A percentile compares a stretch with the other conserved stretches of the same genome.
Conservation (phyloP, 495 filamentous ascomycete species). For the Tirmania nivea region DNA sequence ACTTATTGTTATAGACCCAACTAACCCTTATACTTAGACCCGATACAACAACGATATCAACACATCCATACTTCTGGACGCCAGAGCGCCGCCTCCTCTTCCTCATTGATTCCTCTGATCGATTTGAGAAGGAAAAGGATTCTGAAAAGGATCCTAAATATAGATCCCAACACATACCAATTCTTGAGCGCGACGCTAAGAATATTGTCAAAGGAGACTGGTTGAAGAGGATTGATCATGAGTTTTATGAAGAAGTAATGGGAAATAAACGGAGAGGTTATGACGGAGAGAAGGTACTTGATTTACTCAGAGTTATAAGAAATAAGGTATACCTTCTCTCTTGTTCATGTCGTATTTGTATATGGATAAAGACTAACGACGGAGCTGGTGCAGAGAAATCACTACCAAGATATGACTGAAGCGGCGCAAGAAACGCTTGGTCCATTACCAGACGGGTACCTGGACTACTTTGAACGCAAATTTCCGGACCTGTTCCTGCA, state of each 20-base stretch:
- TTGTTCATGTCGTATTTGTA: not conserved
- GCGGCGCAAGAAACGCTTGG: slow-evolving; percentile 61
- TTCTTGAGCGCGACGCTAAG: slow-evolving; percentile 35
- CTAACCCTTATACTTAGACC: slow-evolving; percentile 26
- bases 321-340: slow-evolving; percentile 38
- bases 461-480: slow-evolving; percentile 59
- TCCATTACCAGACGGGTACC: slow-evolving; percentile 58
- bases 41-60: slow-evolving; percentile 51
- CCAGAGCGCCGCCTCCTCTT: slow-evolving; percentile 70
- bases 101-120: slow-evolving; percentile 80
- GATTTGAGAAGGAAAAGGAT: slow-evolving; percentile 83
- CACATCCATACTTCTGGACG: slow-evolving; percentile 92
- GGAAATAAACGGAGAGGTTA: slow-evolving; percentile 87
- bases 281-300: slow-evolving; percentile 57
- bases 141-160: slow-evolving; percentile 57
- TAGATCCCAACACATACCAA: slow-evolving; percentile 35
- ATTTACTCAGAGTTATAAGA: slow-evolving; percentile 70
- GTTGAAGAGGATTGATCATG: slow-evolving; percentile 46
- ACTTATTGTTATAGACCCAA: not conserved
- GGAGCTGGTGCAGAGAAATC: slow-evolving; percentile 32
- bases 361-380: not conserved
- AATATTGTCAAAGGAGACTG: slow-evolving; percentile 51
- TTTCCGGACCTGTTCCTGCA: slow-evolving; percentile 66
- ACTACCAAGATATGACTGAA: slow-evolving; percentile 78
- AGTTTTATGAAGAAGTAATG: slow-evolving; percentile 55